Percentiles rank a stretch among this genome's conserved stretches.
These are phyloP conservation scores for Alliaria petiolata DNA, from an alignment of 345 rosid species.

Conservation along the genomic window DNA sequence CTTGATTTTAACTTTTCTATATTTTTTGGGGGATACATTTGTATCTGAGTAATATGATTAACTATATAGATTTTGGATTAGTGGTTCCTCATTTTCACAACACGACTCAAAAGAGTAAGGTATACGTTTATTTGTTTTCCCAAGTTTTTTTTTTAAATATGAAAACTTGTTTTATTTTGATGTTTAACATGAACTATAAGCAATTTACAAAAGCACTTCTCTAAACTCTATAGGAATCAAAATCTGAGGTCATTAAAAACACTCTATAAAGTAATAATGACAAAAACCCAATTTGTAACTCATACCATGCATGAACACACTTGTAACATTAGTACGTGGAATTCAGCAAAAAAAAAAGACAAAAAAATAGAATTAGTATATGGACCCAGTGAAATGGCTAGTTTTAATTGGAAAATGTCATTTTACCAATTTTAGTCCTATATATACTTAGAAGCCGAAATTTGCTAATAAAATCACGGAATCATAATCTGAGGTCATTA, in stretches of 20 bases:
- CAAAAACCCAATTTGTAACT: too few species aligned
- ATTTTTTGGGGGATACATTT: not conserved
- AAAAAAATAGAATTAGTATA: too few species aligned
- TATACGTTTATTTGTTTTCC: too few species aligned
- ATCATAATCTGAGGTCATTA: too few species aligned
- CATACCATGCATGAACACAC: too few species aligned
- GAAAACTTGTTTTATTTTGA: not conserved
- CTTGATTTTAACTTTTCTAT: not conserved
- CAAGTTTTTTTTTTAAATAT: not conserved
- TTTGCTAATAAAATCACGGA: too few species aligned
- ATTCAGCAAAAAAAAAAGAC: too few species aligned
- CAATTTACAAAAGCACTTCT: not conserved
- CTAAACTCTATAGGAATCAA: not conserved
- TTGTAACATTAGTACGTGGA: too few species aligned
- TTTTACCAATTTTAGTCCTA: too few species aligned
- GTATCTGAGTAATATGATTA: not conserved
- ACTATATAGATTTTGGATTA: not conserved
- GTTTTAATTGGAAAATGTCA: too few species aligned
- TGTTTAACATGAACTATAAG: not conserved
- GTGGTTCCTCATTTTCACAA: not conserved
- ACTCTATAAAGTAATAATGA: not conserved
- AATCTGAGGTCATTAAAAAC: not conserved
- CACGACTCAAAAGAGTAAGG: not conserved
- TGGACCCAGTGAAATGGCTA: too few species aligned
- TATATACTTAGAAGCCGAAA: too few species aligned